Evolutionary conservation across 129 eudicot genomes (phyloP), one percentile per base, ranked within the genome.

Genomic region (Helichrysum umbraculigerum): DNA sequence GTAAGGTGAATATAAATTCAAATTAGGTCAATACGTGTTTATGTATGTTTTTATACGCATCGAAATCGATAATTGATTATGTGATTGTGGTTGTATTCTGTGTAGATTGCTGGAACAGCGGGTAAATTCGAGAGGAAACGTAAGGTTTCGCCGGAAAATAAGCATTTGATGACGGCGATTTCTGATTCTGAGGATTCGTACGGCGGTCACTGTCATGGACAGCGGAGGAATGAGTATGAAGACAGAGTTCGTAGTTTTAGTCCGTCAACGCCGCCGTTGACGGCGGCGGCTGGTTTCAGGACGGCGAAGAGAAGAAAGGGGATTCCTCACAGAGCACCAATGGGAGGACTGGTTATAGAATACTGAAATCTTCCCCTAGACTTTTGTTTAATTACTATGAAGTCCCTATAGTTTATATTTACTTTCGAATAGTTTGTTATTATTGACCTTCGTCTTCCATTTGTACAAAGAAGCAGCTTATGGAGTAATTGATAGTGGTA

Each of bases 291-390:
- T 15, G 80, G 25, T 63, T 79, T 14, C 83, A 74, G 88, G 76
- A 77, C 82, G 30, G 86, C 85, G 62, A 89, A 94, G 78, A 70
- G 98, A 72, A 90, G 98, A 61, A 93, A 93, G 86, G 98, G 98
- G 4, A 93, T 88, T 76, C 98, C 98, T 22, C 97, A 87, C 58
- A 90, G 98, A 84, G 97, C 98, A 78, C 98, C 98, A 37, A 84
- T 82, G 79, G 92, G 98, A 50, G 92, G 91, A 66, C 83, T 82
- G 7, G 52, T 80, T 37, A 83, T 93, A 58, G 90, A 90, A 68
- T 72, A 84, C 61, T 83, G 75, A 79, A 63, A 39, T 19, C 75
- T 52, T 21, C 58, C 74, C 78, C 75, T 73, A 69, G 29, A 50
- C 21, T 78, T 77, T 73, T 76, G 37, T 19, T 50, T 51, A 65